phyloP scores from a whole-genome alignment of 306 rosid species.

The Albizia julibrissin region DNA sequence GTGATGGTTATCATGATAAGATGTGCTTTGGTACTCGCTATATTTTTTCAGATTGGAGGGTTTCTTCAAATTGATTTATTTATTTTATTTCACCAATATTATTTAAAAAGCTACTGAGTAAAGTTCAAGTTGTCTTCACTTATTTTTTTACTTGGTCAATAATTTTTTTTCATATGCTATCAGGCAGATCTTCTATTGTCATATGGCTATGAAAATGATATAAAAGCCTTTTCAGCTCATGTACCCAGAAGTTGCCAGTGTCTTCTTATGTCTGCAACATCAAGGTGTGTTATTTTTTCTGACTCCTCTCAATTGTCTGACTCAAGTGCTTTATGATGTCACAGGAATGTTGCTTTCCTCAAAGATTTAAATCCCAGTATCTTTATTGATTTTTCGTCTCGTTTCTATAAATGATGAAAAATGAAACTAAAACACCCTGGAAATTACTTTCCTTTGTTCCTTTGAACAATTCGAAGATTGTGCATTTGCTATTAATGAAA shows the following conservation, averaged over 20 bases:
- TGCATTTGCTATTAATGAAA: not conserved
- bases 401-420: conserved; percentile 6
- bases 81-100: conserved; percentile 13
- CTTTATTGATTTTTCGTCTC: not conserved
- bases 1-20: not conserved
- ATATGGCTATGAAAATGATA: conserved; percentile 85
- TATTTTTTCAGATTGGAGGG: conserved; percentile 9
- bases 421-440: conserved; percentile 1
- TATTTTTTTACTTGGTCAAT: conserved; percentile 7
- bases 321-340: conserved; percentile 26
- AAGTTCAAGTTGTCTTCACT: not conserved
- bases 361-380: not conserved
- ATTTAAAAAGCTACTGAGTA: conserved; percentile 13
- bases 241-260: conserved; percentile 89
- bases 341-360: conserved; percentile 15
- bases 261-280: conserved; percentile 96
- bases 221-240: conserved; percentile 78
- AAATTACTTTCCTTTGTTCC: not conserved
- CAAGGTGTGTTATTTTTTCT: conserved; percentile 64
- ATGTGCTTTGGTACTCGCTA: not conserved
- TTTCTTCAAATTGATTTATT: not conserved
- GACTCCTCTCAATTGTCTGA: conserved; percentile 4
- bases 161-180: conserved; percentile 35
- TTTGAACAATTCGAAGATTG: conserved; percentile 12
- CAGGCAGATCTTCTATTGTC: conserved; percentile 98